Evolutionary conservation across 106 monocot species (phyloP).

Genomic region (Triglochin maritima): DNA sequence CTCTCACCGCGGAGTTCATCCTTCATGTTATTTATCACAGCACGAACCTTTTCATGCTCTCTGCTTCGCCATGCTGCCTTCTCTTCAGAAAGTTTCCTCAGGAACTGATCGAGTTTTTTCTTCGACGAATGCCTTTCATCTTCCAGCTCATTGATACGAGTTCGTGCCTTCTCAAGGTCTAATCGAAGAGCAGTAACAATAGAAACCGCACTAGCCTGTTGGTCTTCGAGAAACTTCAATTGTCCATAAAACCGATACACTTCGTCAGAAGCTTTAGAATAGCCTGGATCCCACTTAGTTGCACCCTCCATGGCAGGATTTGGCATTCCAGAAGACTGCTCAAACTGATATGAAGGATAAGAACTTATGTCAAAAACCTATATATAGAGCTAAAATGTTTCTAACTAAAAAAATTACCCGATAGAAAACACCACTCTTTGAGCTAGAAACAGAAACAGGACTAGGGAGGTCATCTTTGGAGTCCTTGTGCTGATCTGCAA

Average conservation of each 20-base stretch:
- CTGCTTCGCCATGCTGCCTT: slow-evolving; percentile 61
- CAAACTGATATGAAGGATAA: slow-evolving; percentile 27
- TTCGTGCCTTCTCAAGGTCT: slow-evolving; percentile 55
- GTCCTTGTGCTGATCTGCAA: slow-evolving; percentile 7
- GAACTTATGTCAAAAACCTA: not conserved
- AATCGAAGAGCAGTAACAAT: slow-evolving; percentile 37
- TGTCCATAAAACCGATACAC: slow-evolving; percentile 34
- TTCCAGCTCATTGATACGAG: slow-evolving; percentile 52
- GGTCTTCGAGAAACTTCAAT: slow-evolving; percentile 47
- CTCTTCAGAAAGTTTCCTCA: slow-evolving; percentile 64
- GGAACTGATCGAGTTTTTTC: slow-evolving; percentile 68
- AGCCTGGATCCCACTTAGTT: slow-evolving; percentile 75
- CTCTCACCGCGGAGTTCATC: slow-evolving; percentile 61
- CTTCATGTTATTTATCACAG: slow-evolving; percentile 61
- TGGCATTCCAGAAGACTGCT: slow-evolving; percentile 24
- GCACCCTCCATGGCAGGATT: slow-evolving; percentile 54
- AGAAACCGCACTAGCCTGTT: slow-evolving; percentile 20
- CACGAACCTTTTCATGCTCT: slow-evolving; percentile 69
- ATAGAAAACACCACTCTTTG: slow-evolving; percentile 29
- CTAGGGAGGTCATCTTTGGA: slow-evolving; percentile 19
- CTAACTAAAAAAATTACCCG: slow-evolving; percentile 28
- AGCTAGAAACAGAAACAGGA: slow-evolving; percentile 15
- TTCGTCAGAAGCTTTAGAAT: slow-evolving; percentile 24
- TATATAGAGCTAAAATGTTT: not conserved
- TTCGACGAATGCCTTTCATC: slow-evolving; percentile 39